Conservation (phyloP, 2,329 filamentous ascomycete genomes). For the Aspergillus niger region DNA sequence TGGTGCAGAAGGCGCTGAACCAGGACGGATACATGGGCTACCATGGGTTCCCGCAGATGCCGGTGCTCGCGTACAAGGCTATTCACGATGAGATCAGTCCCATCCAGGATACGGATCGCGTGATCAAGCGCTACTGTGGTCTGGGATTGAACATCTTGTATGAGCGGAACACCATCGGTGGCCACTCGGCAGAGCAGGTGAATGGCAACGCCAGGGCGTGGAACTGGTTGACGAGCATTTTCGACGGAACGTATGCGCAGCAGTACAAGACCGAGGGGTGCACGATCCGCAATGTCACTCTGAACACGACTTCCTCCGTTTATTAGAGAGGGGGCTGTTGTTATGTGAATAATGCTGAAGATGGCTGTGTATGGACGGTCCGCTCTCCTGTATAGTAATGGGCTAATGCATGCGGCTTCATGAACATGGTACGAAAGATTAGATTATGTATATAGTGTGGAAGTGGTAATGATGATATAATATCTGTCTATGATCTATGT, state of each 20-base stretch:
- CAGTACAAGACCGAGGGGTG: not conserved
- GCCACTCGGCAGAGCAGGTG: conserved; percentile 24
- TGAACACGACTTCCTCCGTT: not conserved
- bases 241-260: conserved; percentile 1
- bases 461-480: not conserved
- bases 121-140: conserved; percentile 23
- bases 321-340: not conserved
- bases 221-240: conserved; percentile 12
- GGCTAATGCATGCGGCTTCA: not conserved
- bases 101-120: conserved; percentile 28
- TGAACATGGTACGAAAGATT: too few relatives aligned
- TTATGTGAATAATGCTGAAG: not conserved
- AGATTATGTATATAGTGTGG: not conserved
- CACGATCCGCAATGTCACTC: not conserved
- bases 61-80: conserved; percentile 34
- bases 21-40: conserved; percentile 21
- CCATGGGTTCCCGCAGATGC: conserved; percentile 10
- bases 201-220: conserved; percentile 18
- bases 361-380: not conserved
- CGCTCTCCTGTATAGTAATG: not conserved
- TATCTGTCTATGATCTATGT: not conserved
- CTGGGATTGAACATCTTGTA: conserved; percentile 25
- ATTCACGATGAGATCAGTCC: conserved; percentile 33
- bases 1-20: conserved; percentile 13
- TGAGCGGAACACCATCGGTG: conserved; percentile 30